Evolutionary conservation across 148 eudicot genomes (phyloP).

Genomic region (Rhododendron ferrugineum): DNA sequence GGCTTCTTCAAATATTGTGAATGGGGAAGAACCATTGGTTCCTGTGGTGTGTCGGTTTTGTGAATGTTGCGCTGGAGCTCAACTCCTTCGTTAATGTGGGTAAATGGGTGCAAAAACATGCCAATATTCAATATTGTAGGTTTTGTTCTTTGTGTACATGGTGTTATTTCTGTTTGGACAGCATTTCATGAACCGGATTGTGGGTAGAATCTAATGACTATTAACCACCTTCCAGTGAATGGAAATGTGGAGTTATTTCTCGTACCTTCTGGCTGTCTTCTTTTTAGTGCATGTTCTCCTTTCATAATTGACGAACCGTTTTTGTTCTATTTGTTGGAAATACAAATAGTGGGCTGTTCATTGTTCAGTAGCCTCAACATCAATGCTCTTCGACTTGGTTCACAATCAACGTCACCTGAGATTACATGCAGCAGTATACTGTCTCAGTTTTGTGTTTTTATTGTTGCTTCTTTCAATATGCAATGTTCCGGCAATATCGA

Average conservation of each 20-base stretch:
- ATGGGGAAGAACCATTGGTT: not conserved
- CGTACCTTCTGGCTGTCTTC: not conserved
- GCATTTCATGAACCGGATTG: not conserved
- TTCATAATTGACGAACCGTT: not conserved
- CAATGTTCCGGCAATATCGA: not conserved
- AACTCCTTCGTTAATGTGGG: not conserved
- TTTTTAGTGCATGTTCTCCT: not conserved
- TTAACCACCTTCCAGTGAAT: not conserved
- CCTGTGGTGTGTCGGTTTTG: not conserved
- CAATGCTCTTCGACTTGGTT: conserved; percentile 17
- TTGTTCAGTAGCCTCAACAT: conserved; percentile 45
- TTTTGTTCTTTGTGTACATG: not conserved
- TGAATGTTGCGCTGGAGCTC: not conserved
- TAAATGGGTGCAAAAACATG: not conserved
- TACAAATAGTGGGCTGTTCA: conserved; percentile 38
- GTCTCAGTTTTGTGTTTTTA: conserved; percentile 40
- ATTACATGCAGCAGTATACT: conserved; percentile 23
- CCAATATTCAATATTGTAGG: not conserved
- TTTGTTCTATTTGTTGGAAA: not conserved
- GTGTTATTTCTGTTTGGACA: not conserved
- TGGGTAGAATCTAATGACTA: not conserved
- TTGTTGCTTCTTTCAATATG: not conserved
- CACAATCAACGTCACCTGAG: conserved; percentile 29
- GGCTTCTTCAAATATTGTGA: not conserved
- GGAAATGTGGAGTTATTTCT: not conserved